Conservation (phyloP, 2,329 filamentous ascomycete genomes). For the Nothopassalora personata region DNA sequence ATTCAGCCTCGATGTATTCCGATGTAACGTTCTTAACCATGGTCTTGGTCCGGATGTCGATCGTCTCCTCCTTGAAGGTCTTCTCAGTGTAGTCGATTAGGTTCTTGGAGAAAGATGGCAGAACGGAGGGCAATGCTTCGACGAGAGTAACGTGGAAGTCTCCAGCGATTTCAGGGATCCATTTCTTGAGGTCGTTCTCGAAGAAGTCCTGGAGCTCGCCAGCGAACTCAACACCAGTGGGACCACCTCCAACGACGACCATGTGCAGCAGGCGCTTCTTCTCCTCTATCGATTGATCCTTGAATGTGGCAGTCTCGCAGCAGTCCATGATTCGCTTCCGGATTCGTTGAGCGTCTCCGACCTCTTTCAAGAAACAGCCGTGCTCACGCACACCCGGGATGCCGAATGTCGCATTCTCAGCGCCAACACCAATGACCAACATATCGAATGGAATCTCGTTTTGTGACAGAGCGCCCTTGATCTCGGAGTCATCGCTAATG, state of each 20-base stretch:
- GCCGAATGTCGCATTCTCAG: slow-evolving; percentile 95
- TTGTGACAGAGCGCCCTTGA: slow-evolving; percentile 74
- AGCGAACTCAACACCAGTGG: slow-evolving; percentile 96
- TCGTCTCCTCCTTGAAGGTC: slow-evolving; percentile 98
- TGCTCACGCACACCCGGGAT: slow-evolving; percentile 93
- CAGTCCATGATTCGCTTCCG: slow-evolving; percentile 99
- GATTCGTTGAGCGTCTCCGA: slow-evolving; percentile 89
- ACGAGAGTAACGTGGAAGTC: slow-evolving; percentile 97
- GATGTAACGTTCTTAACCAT: slow-evolving; percentile 97
- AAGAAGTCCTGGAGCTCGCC: slow-evolving; percentile 99
- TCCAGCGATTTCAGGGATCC: slow-evolving; percentile 89
- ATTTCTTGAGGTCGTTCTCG: slow-evolving; percentile 95
- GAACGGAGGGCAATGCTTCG: slow-evolving; percentile 87
- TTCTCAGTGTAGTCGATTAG: slow-evolving; percentile 99
- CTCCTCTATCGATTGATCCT: slow-evolving; percentile 84
- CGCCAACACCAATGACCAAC: slow-evolving; percentile 94
- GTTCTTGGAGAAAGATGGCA: slow-evolving; percentile 98
- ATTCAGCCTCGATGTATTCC: slow-evolving; percentile 86
- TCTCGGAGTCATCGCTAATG: slow-evolving; percentile 86
- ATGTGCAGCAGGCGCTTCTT: slow-evolving; percentile 93
- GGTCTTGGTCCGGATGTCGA: slow-evolving; percentile 95
- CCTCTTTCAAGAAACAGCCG: slow-evolving; percentile 98
- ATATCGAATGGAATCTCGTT: slow-evolving; percentile 97
- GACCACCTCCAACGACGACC: slow-evolving; percentile 81
- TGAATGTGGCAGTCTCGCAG: slow-evolving; percentile 96